Evolutionary conservation across 1,139 yeast genomes (phyloP), one percentile per base, ranked within the genome.

Genomic region (Suzukiozyma palmioleophila): DNA sequence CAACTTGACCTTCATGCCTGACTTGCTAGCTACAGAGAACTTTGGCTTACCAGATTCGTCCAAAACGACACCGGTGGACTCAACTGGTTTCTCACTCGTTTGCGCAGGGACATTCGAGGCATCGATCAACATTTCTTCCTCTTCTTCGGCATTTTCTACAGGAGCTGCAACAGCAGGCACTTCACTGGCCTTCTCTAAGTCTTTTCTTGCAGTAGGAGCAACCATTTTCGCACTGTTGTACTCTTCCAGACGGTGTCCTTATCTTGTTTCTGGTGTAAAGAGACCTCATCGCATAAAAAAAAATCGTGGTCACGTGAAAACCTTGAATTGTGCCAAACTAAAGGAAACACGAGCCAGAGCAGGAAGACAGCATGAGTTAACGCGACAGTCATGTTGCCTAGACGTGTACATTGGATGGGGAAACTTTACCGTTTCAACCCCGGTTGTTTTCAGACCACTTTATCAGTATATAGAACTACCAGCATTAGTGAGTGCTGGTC

Each of bases 21-120:
- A 58, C 43, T 75, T 73, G 12, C 82, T 72, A 24, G 90, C 94
- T 5, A 94, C 79, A 26, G 84, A 73, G 57, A 92, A 92, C 54
- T 83, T 80, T 36, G 97, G 97, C 54, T 87, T 85, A 34, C 97
- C 98, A 44, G 80, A 79, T 48, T 85, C 90, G 63, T 90, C 97
- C 33, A 92, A 64, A 11, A 81, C 83, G 21, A 83, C 73, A n/a
- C 79, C 78, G 30, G 68, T 65, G 33, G 72, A 50, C 38, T 69
- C 77, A 40, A 54, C 35, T 53, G 53, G 25, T 35, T 28, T 10
- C 18, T 36, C 30, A 33, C 11, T 33, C 16, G 33, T 22, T 32
- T 33, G 8, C 49, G 43, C 49, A 28, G 73, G 73, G 3, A 72
- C 60, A 26, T 69, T 60, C 37, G 67, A 61, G 15, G 81, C 75